Percentiles rank a stretch among this genome's conserved stretches.
phyloP scores from a whole-genome alignment of 108 stramenopile species.

The Fragilaria crotonensis region DNA sequence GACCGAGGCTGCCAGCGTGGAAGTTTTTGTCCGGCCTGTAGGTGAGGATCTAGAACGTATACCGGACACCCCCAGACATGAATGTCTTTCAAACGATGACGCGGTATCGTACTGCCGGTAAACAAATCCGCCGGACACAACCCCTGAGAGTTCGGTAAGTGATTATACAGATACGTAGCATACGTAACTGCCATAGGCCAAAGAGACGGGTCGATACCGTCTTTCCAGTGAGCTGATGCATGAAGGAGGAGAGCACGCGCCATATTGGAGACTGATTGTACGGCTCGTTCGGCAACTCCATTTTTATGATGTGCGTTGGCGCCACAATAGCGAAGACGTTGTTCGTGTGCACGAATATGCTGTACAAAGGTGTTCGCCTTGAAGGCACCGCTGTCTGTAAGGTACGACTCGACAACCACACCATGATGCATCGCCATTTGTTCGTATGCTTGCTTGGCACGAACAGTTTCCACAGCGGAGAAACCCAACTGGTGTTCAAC shows the following conservation, averaged over 20 bases:
- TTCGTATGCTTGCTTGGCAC: conserved; percentile 21
- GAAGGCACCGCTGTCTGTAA: conserved; percentile 15
- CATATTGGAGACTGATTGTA: conserved; percentile 8
- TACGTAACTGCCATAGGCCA: conserved; percentile 18
- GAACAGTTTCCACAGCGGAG: conserved; percentile 14
- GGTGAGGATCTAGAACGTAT: conserved; percentile 12
- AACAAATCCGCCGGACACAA: conserved; percentile 26
- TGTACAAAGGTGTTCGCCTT: not conserved
- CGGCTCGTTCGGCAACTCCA: conserved; percentile 16
- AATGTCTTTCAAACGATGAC: not conserved
- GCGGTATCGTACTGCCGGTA: conserved; percentile 1
- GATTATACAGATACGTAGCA: conserved; percentile 16
- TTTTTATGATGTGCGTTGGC: conserved; percentile 17
- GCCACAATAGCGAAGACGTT: not conserved
- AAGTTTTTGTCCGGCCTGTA: conserved; percentile 19
- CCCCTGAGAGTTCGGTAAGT: conserved; percentile 9
- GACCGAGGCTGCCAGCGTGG: conserved; percentile 19
- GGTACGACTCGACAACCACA: conserved; percentile 9
- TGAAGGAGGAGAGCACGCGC: conserved; percentile 15
- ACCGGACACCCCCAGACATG: conserved; percentile 22
- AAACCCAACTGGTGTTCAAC: conserved; percentile 15
- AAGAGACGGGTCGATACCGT: not conserved
- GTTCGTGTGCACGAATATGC: not conserved
- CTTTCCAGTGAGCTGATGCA: conserved; percentile 6
- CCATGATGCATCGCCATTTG: conserved; percentile 1